A percentile compares a stretch with the other conserved stretches of the same genome.
phyloP scores from a whole-genome alignment of 192 early-diverging fungal species.

The Entrophospora sp. region DNA sequence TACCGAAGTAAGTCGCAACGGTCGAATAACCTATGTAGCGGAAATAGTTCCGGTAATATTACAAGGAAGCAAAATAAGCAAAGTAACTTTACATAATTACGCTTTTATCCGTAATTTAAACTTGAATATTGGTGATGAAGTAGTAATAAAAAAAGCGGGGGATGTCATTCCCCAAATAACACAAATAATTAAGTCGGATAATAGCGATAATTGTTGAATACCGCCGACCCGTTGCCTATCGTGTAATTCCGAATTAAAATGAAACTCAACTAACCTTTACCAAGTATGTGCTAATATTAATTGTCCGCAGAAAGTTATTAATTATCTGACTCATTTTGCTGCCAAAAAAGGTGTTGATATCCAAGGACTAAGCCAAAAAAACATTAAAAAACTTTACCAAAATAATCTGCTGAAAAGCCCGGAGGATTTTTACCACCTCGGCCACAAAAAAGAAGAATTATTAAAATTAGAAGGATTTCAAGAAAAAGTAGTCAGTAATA shows the following conservation, averaged over 20 bases:
- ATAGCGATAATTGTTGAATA: neutral
- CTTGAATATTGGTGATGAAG: neutral
- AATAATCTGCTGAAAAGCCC: neutral
- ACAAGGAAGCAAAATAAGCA: neutral
- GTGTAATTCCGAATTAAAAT: neutral
- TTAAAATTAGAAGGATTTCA: neutral
- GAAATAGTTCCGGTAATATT: neutral
- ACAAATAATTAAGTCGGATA: neutral
- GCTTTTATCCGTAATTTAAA: neutral
- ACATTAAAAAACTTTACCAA: neutral
- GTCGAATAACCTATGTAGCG: neutral
- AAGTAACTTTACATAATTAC: neutral
- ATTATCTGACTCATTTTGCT: neutral
- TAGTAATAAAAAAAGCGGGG: neutral
- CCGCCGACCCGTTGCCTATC: neutral
- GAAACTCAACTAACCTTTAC: neutral
- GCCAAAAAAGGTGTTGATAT: neutral
- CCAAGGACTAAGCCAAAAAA: neutral
- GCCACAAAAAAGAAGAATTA: neutral
- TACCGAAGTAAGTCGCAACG: neutral
- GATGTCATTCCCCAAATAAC: neutral
- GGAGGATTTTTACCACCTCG: neutral
- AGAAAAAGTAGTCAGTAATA: neutral
- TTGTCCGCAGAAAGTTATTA: neutral
- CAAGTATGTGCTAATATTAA: neutral